Evolutionary conservation across 177 flowering plant genomes (phyloP), one percentile per base, ranked within the genome.

Genomic region (Vitis hybrid): DNA sequence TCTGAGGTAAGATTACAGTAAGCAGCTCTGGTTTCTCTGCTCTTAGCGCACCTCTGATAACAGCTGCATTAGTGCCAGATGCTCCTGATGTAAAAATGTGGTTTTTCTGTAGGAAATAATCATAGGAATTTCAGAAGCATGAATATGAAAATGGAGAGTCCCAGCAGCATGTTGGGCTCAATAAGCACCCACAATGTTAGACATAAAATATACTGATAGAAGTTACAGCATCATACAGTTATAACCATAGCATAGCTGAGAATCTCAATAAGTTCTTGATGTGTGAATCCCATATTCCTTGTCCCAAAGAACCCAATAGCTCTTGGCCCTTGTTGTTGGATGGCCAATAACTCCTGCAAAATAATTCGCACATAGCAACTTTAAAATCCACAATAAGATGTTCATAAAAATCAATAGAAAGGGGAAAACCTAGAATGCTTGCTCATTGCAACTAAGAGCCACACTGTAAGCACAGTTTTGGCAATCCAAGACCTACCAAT

Each of bases 171-270:
- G 21, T 70, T 50, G 67, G 63, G 55, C 68, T 58, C 52, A 55
- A 41, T 46, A 56, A 15, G 1, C 15, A 60, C 27, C 18, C 55
- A 14, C 21, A 0, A 46, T 54, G 7, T 17, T 14, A 54, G 65
- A 13, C 54, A 52, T 2, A 10, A 52, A 46, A 6, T 13, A 50
- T 21, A 56, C 49, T 50, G 58, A 32, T 65, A 48, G 9, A 70
- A 71, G 75, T 65, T 62, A 56, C 24, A 66, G 74, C 35, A 71
- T 57, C 87, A 78, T 90, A 95, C 99, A 63, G 99, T 93, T 72
- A 95, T 93, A 71, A 95, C 91, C 91, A 95, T 84, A n/a, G 98
- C 98, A 79, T 95, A 95, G 84, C 99, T 95, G 63, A 95, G 94
- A 78, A 95, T 93, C 85, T 95, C 99, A 70, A 95, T 93, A 24